Conservation (phyloP, 2,329 filamentous ascomycete species). For the Raffaelea arxii region DNA sequence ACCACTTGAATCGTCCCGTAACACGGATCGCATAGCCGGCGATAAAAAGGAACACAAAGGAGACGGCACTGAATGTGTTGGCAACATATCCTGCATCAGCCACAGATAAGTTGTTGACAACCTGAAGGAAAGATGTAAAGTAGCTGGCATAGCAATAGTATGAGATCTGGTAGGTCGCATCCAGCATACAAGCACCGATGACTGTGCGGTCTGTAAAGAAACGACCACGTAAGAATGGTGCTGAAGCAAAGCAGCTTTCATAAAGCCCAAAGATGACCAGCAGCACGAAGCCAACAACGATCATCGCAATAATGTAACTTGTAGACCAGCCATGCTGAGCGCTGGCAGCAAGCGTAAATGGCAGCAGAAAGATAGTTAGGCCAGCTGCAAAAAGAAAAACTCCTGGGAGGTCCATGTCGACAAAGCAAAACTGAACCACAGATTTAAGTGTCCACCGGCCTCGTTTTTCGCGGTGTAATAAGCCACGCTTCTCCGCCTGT, state of each 20-base stretch:
- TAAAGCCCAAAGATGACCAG: constrained; percentile 40
- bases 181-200: constrained; percentile 37
- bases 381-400: constrained; percentile 47
- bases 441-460: too few relatives aligned
- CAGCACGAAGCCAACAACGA: constrained; percentile 48
- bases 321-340: constrained; percentile 41
- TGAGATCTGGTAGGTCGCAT: constrained; percentile 33
- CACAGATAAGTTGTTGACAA: constrained; percentile 33
- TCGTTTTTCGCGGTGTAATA: too few relatives aligned
- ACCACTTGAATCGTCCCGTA: constrained; percentile 39
- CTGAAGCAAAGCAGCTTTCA: constrained; percentile 47
- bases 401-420: constrained; percentile 24
- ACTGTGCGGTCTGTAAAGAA: constrained; percentile 44
- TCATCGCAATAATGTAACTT: constrained; percentile 48
- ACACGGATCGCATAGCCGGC: constrained; percentile 34
- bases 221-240: constrained; percentile 44
- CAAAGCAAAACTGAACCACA: constrained; percentile 25
- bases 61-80: constrained; percentile 42
- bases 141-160: constrained; percentile 46
- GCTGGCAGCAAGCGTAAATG: constrained; percentile 45
- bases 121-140: constrained; percentile 46
- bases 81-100: constrained; percentile 35
- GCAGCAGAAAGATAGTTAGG: constrained; percentile 51
- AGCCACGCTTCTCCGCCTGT: constrained; percentile 43
- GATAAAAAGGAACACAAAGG: constrained; percentile 35